These are phyloP conservation scores for Laguncularia racemosa DNA, from an alignment of 345 rosid genomes.

Conservation along the genomic window DNA sequence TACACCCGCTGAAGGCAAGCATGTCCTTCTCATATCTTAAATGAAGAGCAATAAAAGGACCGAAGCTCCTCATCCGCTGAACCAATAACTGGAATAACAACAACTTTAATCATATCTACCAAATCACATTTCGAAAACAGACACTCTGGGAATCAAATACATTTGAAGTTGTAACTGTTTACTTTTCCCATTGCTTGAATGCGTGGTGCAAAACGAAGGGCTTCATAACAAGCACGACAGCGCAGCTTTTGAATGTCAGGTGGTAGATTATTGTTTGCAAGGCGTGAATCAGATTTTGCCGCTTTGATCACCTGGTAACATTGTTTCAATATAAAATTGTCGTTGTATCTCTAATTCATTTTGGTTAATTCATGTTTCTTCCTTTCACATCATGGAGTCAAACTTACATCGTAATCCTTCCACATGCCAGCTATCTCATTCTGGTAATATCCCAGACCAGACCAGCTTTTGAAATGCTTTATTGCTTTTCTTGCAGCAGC, in stretches of 20 bases:
- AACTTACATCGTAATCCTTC: conserved; percentile 11
- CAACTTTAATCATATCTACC: neutral
- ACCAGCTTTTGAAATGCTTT: conserved; percentile 24
- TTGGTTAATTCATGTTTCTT: too few relatives aligned
- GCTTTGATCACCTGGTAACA: conserved; percentile 15
- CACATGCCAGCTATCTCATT: conserved; percentile 11
- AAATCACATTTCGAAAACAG: neutral
- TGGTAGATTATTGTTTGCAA: conserved; percentile 20
- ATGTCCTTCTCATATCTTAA: conserved; percentile 30
- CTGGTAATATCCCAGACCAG: conserved; percentile 11
- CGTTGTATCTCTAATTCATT: too few relatives aligned
- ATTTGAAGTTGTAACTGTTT: neutral
- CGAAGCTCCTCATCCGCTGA: conserved; percentile 13
- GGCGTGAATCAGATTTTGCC: conserved; percentile 20
- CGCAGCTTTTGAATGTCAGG: conserved; percentile 27
- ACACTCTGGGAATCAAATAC: conserved; percentile 7
- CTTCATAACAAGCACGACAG: conserved; percentile 19
- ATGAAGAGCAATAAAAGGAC: conserved; percentile 23
- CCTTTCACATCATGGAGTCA: neutral
- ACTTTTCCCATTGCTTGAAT: conserved; percentile 19
- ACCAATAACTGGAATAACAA: conserved; percentile 11
- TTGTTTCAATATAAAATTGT: neutral
- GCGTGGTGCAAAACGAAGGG: conserved; percentile 17
- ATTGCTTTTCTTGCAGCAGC: conserved; percentile 7
- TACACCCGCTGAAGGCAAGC: conserved; percentile 26